phyloP scores from a whole-genome alignment of 441 rosid species.

The Pelargonium fulgidum region DNA sequence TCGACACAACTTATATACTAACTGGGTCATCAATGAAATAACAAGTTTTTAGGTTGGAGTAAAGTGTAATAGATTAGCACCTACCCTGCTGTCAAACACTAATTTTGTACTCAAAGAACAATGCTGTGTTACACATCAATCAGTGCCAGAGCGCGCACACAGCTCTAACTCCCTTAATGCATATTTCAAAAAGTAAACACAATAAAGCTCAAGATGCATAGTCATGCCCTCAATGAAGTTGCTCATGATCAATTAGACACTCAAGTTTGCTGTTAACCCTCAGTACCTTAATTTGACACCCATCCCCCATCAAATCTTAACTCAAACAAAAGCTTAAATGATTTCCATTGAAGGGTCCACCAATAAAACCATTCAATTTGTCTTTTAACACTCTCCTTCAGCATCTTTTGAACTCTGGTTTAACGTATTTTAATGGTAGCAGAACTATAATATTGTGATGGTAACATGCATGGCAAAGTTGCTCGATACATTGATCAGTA shows the following conservation, averaged over 20 bases:
- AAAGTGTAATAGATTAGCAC: background rate
- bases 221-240: background rate
- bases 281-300: constrained; percentile 1
- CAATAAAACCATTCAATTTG: background rate
- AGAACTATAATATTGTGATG: background rate
- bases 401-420: background rate
- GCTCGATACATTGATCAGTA: background rate
- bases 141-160: background rate
- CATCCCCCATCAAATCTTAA: background rate
- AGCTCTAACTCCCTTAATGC: background rate
- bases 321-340: background rate
- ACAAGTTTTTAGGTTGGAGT: no score
- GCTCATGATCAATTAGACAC: background rate
- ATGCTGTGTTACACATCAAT: background rate
- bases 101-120: background rate
- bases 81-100: background rate
- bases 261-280: background rate
- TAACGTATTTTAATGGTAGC: background rate
- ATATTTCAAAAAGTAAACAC: background rate
- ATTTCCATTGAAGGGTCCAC: background rate
- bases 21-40: no score
- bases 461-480: background rate
- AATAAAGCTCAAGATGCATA: background rate
- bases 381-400: background rate
- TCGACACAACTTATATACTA: no score